phyloP scores from a whole-genome alignment of 2,329 filamentous ascomycete genomes.

The Sporothrix protearum region DNA sequence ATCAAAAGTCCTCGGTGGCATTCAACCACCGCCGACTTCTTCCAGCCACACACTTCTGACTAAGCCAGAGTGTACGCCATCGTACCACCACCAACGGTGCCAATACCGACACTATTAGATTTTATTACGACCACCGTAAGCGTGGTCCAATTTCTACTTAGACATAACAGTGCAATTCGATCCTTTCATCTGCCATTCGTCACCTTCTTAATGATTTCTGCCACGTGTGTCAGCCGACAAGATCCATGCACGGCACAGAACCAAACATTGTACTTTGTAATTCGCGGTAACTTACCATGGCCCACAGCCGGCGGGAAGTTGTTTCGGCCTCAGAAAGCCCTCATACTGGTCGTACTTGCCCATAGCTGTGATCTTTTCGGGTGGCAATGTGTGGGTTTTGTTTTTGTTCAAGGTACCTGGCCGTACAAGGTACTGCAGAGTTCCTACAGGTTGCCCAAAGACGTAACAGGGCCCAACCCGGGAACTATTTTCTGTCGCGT shows the following conservation, averaged over 20 bases:
- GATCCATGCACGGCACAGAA: neutral
- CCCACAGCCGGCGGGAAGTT: constrained; percentile 64
- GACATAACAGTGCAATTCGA: no score
- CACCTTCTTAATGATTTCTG: constrained; percentile 62
- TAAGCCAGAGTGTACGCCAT: no score
- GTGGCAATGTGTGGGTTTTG: neutral
- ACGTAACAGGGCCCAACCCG: neutral
- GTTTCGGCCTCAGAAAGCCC: constrained; percentile 51
- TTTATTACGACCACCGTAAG: no score
- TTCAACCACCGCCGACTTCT: no score
- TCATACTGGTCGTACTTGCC: constrained; percentile 21
- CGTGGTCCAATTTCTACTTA: no score
- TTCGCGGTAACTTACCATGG: constrained; percentile 41
- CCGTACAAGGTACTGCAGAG: neutral
- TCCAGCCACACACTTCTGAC: no score
- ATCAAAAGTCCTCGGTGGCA: no score
- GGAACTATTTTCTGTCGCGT: neutral
- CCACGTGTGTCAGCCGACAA: neutral
- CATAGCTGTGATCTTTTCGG: neutral
- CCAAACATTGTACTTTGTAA: neutral
- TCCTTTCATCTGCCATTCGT: no score
- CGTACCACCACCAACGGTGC: no score
- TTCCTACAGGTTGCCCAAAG: neutral
- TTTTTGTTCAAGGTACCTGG: neutral
- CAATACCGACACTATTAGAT: no score